Percentiles rank a stretch among this genome's conserved stretches.
These are phyloP conservation scores for Firmiana major DNA, from an alignment of 345 rosid species.

Conservation along the genomic window DNA sequence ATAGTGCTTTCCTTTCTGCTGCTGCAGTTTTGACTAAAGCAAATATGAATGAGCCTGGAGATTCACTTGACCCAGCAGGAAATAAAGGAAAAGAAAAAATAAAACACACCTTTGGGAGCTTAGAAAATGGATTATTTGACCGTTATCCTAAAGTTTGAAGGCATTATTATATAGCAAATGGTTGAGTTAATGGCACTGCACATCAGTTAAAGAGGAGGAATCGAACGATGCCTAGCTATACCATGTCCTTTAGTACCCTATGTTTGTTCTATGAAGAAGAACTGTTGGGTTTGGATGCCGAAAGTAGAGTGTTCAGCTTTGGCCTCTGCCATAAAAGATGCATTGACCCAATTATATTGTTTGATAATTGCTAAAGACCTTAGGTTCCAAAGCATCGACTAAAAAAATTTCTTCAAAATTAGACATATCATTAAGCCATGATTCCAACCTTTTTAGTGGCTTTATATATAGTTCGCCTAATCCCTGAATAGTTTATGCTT, in stretches of 20 bases:
- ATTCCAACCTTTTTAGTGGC: not conserved
- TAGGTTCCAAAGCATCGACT: not conserved
- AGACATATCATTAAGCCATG: not conserved
- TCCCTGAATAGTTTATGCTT: not conserved
- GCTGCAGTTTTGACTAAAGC: constrained; percentile 3
- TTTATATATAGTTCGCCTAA: not conserved
- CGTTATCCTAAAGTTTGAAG: not conserved
- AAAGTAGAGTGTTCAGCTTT: not conserved
- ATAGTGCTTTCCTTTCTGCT: constrained; percentile 5
- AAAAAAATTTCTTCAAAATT: not conserved
- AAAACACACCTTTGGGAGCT: not conserved
- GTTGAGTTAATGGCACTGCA: not conserved
- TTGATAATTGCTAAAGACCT: not conserved
- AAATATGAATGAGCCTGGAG: not conserved
- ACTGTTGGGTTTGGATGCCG: not conserved
- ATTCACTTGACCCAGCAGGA: not conserved
- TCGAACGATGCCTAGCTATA: not conserved
- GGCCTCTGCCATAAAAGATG: not conserved
- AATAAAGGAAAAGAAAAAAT: not conserved
- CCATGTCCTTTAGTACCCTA: not conserved
- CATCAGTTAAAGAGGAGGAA: not conserved
- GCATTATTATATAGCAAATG: not conserved
- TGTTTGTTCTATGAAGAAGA: not conserved
- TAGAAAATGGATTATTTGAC: not conserved
- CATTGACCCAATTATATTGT: constrained; percentile 3